phyloP scores from a whole-genome alignment of 345 rosid species.

The Acer yangbiense region DNA sequence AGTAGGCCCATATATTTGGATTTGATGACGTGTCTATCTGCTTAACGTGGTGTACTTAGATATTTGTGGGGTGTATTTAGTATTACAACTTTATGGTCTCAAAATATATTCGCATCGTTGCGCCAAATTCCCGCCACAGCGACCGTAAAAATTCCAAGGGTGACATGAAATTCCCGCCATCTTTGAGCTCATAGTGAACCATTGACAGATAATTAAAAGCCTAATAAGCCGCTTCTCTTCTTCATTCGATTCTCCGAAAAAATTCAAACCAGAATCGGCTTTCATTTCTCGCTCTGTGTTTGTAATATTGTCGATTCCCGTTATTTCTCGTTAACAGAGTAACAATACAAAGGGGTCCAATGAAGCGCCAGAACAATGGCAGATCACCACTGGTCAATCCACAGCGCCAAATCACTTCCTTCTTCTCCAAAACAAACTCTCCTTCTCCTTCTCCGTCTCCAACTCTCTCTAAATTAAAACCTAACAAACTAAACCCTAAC shows the following conservation, averaged over 20 bases:
- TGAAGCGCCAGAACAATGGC: constrained; percentile 72
- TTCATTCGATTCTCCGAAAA: neutral
- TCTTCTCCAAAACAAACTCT: constrained; percentile 59
- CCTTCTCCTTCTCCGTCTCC: constrained; percentile 51
- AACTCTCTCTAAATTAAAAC: constrained; percentile 33
- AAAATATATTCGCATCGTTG: neutral
- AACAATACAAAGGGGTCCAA: constrained; percentile 53
- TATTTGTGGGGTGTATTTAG: neutral
- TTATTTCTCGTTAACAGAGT: neutral
- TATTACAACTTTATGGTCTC: neutral
- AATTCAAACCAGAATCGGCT: neutral
- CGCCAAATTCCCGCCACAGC: constrained; percentile 34
- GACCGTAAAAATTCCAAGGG: constrained; percentile 9
- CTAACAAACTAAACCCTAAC: constrained; percentile 36
- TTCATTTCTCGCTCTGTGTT: neutral
- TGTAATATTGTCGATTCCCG: neutral
- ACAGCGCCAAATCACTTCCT: constrained; percentile 87
- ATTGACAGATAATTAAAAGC: neutral
- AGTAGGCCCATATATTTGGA: neutral
- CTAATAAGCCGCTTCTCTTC: neutral
- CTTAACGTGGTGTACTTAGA: neutral
- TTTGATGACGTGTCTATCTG: neutral
- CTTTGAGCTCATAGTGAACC: neutral
- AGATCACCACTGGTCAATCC: constrained; percentile 90
- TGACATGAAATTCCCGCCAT: constrained; percentile 29